phyloP scores from a whole-genome alignment of 306 rosid genomes.

The Dalbergia oliveri region DNA sequence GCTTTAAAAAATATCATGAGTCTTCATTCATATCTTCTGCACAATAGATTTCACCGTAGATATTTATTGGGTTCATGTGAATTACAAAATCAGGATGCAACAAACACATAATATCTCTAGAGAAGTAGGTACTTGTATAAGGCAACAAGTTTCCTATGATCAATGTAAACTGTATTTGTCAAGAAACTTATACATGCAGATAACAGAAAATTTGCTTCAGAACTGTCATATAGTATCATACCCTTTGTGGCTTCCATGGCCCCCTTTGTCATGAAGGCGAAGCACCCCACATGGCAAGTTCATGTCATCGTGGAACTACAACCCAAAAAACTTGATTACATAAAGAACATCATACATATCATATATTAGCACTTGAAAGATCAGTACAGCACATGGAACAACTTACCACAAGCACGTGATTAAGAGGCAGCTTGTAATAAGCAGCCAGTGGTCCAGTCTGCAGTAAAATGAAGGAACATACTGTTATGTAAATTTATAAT shows the following conservation, averaged over 20 bases:
- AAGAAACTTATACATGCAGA: constrained; percentile 1
- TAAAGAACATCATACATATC: constrained; percentile 18
- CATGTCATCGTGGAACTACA: constrained; percentile 92
- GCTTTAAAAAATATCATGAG: neutral
- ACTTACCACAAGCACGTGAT: constrained; percentile 87
- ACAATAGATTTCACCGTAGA: constrained; percentile 29
- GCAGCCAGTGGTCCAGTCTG: constrained; percentile 94
- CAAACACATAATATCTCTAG: constrained; percentile 30
- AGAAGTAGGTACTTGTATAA: constrained; percentile 1
- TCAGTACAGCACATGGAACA: neutral
- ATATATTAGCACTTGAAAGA: constrained; percentile 15
- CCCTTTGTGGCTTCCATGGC: constrained; percentile 92
- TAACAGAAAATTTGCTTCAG: constrained; percentile 30
- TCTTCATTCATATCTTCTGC: constrained; percentile 11
- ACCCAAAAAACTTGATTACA: constrained; percentile 13
- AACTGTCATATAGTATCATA: constrained; percentile 44
- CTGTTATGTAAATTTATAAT: constrained; percentile 41
- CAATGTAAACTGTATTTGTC: constrained; percentile 26
- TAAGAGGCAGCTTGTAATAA: constrained; percentile 94
- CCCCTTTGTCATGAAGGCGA: constrained; percentile 82
- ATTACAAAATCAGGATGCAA: constrained; percentile 3
- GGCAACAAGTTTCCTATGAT: constrained; percentile 27
- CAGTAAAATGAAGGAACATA: constrained; percentile 42
- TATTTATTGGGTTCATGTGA: neutral
- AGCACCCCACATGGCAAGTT: constrained; percentile 94